Percentiles rank a stretch among this genome's conserved stretches.
phyloP scores from a whole-genome alignment of 129 eudicot species.

The Escallonia herrerae region DNA sequence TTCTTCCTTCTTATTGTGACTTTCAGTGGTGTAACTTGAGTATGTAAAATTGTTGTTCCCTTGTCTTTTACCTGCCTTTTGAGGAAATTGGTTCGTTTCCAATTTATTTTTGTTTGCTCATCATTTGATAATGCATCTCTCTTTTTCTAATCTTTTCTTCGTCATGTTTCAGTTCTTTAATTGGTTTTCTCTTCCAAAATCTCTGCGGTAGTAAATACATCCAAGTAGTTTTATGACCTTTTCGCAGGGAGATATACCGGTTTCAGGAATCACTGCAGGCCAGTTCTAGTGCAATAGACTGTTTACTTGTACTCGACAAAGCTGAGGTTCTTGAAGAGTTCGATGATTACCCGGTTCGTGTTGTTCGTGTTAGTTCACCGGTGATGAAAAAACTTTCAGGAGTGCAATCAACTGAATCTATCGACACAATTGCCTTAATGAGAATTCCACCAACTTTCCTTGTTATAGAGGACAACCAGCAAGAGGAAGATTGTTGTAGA shows the following conservation, averaged over 20 bases:
- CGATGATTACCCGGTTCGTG: conserved; percentile 23
- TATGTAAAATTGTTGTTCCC: too few species aligned
- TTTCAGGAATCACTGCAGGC: conserved; percentile 40
- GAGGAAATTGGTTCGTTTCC: too few species aligned
- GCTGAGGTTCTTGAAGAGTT: conserved; percentile 51
- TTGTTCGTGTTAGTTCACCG: conserved; percentile 46
- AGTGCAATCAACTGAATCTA: conserved; percentile 69
- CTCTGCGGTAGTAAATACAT: too few species aligned
- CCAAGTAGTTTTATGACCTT: not conserved
- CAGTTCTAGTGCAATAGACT: conserved; percentile 36
- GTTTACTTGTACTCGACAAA: conserved; percentile 64
- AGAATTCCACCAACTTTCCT: conserved; percentile 61
- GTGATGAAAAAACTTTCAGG: conserved; percentile 87
- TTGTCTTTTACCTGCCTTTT: too few species aligned
- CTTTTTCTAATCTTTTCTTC: not conserved
- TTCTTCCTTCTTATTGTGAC: too few species aligned
- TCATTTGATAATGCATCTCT: not conserved
- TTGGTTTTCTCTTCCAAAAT: not conserved
- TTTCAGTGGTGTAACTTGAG: too few species aligned
- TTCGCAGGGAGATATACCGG: conserved; percentile 58
- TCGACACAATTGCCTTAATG: conserved; percentile 64
- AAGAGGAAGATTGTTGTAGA: conserved; percentile 22
- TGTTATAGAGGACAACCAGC: conserved; percentile 22
- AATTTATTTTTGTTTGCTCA: too few species aligned
- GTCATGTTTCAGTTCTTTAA: not conserved